Conservation (phyloP, 2,329 filamentous ascomycete species). For the Monilinia aucupariae region DNA sequence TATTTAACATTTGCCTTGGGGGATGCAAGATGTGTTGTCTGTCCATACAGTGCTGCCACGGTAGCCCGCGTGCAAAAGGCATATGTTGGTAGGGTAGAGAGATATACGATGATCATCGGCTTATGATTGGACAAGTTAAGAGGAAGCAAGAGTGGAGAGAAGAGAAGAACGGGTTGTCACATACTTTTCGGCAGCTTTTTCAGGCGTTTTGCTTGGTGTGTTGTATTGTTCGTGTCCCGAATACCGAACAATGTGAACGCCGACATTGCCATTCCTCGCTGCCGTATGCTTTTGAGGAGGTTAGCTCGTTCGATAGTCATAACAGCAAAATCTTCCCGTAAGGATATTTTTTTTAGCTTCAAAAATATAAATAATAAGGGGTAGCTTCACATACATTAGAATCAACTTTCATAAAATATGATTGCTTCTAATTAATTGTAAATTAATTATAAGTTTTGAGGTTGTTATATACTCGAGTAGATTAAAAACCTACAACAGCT, state of each 20-base stretch:
- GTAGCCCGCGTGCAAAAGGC: conserved; percentile 6
- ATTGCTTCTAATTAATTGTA: too few species aligned
- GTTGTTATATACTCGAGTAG: too few species aligned
- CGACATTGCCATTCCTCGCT: not conserved
- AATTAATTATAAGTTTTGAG: too few species aligned
- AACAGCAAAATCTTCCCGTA: too few species aligned
- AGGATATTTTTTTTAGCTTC: too few species aligned
- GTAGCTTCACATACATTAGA: too few species aligned
- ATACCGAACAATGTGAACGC: not conserved
- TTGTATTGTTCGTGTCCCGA: conserved; percentile 4
- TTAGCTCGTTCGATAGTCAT: not conserved
- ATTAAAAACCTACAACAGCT: too few species aligned
- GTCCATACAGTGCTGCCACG: not conserved
- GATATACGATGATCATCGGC: not conserved
- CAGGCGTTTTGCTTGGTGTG: not conserved
- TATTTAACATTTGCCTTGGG: not conserved
- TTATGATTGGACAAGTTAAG: not conserved
- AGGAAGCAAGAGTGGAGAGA: not conserved
- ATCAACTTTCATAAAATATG: too few species aligned
- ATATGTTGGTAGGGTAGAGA: not conserved
- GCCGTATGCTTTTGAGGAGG: not conserved
- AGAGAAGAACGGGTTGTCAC: not conserved
- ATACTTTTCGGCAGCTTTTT: not conserved
- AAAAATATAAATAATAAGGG: too few species aligned
- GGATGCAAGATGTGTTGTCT: conserved; percentile 29